Evolutionary conservation across 257 asterid species (phyloP).

Genomic region (Echium plantagineum): DNA sequence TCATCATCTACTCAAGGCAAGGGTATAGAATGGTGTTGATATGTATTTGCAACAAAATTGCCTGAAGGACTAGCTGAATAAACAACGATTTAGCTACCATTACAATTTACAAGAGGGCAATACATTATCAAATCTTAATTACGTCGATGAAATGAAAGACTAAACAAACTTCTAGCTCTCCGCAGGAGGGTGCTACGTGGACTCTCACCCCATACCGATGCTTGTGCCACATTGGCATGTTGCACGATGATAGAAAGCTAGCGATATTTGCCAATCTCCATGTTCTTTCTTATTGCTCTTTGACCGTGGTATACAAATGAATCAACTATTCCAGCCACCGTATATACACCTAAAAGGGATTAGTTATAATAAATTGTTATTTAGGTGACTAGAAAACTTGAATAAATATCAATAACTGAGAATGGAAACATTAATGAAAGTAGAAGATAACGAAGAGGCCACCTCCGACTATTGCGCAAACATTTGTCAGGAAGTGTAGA

Average conservation of each 20-base stretch:
- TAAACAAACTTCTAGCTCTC: background rate
- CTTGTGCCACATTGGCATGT: background rate
- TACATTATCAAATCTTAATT: too few species aligned
- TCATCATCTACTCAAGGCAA: too few species aligned
- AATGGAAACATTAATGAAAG: background rate
- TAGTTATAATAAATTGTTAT: background rate
- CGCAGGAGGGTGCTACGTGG: too few species aligned
- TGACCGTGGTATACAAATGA: slow-evolving; percentile 78
- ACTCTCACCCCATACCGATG: background rate
- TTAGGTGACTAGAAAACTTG: too few species aligned
- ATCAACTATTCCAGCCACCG: slow-evolving; percentile 91
- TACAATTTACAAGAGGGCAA: background rate
- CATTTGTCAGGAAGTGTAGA: slow-evolving; percentile 82
- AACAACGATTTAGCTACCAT: too few species aligned
- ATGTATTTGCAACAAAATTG: background rate
- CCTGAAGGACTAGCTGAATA: too few species aligned
- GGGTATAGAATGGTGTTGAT: too few species aligned
- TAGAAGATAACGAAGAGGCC: slow-evolving; percentile 3
- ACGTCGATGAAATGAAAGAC: background rate
- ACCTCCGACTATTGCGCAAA: slow-evolving; percentile 99
- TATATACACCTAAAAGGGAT: slow-evolving; percentile 52
- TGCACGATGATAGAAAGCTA: slow-evolving; percentile 3
- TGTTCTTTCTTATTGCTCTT: slow-evolving; percentile 74
- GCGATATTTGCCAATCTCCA: slow-evolving; percentile 66
- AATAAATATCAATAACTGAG: too few species aligned